Evolutionary conservation across 495 filamentous ascomycete species (phyloP), one percentile per base, ranked within the genome.

Genomic region (Penicillium lividum): DNA sequence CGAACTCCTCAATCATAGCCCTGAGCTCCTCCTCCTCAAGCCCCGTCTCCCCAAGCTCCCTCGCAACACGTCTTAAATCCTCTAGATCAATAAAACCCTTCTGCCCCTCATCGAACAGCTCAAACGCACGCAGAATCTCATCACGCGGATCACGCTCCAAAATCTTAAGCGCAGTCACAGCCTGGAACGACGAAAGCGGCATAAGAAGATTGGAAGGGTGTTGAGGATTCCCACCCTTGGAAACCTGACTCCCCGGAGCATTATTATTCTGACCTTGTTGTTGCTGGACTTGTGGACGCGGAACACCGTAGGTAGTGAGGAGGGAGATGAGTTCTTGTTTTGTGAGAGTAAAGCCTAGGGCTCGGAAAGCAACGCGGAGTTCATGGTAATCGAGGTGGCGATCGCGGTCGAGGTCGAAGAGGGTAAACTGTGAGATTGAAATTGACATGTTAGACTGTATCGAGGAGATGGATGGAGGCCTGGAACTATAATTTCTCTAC

Each of bases 1-100:
- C 94, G 82, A 98, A 98, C 77, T 98, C 94, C 74, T 97, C 92
- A 77, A 98, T 91, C 94, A 98, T 98, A 67, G 93, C 91, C 58
- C 81, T 78, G 44, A 98, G 74, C 74, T 98, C 93, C 62, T 95
- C 90, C 67, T 98, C 93, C 66, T 95, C 91, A 40, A 98, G 77
- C 5, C 85, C 85, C 44, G 85, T 88, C 73, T 98, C 93, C 1
- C 93, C 93, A 25, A 98, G 73, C 74, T 97, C 94, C 63, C 92
- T 82, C 60, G 94, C 92, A 49, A 98, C 93, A 33, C 90, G 77
- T 56, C 90, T 76, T 65, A 98, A 68, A 79, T 98, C 94, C 53
- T 91, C 86, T 22, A 97, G 76, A 48, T 85, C 88, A 58, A 98
- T 97, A 61, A 87, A 85, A 3, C 92, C 92, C 79, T 96, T 96